Conservation (phyloP, 2,329 filamentous ascomycete genomes). For the Beauveria caledonica region DNA sequence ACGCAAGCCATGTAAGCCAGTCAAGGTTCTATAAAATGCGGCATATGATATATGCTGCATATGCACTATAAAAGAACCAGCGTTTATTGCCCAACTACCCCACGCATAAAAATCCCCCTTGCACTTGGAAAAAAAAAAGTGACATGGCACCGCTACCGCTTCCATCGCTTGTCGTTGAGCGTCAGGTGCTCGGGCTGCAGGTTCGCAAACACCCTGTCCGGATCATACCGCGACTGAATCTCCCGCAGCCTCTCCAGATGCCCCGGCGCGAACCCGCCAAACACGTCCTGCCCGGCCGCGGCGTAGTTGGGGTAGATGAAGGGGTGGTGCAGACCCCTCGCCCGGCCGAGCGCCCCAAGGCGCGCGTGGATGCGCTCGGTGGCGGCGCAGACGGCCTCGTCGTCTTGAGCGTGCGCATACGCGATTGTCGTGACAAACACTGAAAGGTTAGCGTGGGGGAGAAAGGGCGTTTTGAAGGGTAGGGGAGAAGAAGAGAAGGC, state of each 20-base stretch:
- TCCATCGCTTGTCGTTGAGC: not conserved
- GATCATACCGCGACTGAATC: not conserved
- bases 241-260: not conserved
- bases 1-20: not conserved
- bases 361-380: not conserved
- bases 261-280: not conserved
- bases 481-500: too few relatives aligned
- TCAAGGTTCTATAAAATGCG: not conserved
- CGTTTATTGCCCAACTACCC: too few relatives aligned
- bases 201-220: not conserved
- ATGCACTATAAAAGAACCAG: too few relatives aligned
- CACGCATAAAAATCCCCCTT: not conserved
- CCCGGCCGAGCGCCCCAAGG: not conserved
- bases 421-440: not conserved
- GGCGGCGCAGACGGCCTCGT: not conserved
- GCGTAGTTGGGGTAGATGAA: slow-evolving; percentile 7
- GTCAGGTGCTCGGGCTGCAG: slow-evolving; percentile 1
- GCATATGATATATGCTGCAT: too few relatives aligned
- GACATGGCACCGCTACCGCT: too few relatives aligned
- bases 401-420: not conserved
- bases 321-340: not conserved
- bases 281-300: not conserved
- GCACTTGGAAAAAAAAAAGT: too few relatives aligned
- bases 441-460: not conserved
- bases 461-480: too few relatives aligned